Percentiles rank a stretch among this genome's conserved stretches.
Conservation (phyloP, 192 early-diverging fungal species). For the Rhizophagus clarus region DNA sequence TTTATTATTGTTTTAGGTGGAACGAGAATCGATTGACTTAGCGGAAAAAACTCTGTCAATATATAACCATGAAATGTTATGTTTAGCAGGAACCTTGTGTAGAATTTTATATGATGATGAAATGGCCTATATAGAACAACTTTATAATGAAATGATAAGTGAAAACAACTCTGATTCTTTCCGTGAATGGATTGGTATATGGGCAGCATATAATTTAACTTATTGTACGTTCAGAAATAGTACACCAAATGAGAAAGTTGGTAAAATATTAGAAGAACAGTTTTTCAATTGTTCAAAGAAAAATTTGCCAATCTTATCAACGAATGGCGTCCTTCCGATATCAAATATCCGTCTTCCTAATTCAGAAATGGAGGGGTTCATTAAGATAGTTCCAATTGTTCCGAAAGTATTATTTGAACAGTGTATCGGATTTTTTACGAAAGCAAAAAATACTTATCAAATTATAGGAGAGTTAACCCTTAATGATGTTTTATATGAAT, state of each 20-base stretch:
- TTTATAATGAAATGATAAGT: conserved; percentile 45
- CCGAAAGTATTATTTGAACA: conserved; percentile 49
- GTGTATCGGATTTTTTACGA: conserved; percentile 59
- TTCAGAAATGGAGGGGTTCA: conserved; percentile 53
- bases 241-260: conserved; percentile 71
- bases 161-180: not conserved
- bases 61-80: conserved; percentile 83
- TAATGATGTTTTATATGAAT: conserved; percentile 67
- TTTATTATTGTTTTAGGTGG: conserved; percentile 42
- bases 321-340: conserved; percentile 60
- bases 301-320: conserved; percentile 64
- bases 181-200: conserved; percentile 39
- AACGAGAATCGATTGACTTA: conserved; percentile 89
- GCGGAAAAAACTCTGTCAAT: conserved; percentile 75
- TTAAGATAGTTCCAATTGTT: conserved; percentile 67
- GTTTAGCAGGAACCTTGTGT: conserved; percentile 70
- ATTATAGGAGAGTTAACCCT: conserved; percentile 53
- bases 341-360: conserved; percentile 65
- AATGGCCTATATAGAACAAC: conserved; percentile 55
- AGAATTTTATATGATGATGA: conserved; percentile 82
- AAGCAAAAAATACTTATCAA: conserved; percentile 42
- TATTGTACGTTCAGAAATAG: conserved; percentile 68
- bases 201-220: conserved; percentile 67
- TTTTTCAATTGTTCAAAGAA: conserved; percentile 59
- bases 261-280: conserved; percentile 54